phyloP scores from a whole-genome alignment of 371 early-diverging fungal species.

The Haplosporangium sp. region DNA sequence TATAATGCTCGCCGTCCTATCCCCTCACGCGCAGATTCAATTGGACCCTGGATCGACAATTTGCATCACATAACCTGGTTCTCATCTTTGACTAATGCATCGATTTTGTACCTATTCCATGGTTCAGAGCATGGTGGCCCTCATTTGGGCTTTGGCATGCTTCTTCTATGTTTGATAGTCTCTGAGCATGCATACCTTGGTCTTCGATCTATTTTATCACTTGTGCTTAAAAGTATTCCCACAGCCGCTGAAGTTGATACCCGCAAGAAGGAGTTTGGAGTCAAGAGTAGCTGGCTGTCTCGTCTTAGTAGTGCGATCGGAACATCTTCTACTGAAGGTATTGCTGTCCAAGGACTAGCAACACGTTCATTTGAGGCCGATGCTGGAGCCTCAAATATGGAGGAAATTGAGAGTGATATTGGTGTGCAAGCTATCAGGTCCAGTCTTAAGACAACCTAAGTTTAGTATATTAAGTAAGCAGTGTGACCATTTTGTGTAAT shows the following conservation, averaged over 20 bases:
- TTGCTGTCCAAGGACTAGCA: slow-evolving; percentile 6
- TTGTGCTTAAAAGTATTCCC: slow-evolving; percentile 45
- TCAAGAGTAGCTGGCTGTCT: slow-evolving; percentile 55
- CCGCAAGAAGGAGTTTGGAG: slow-evolving; percentile 48
- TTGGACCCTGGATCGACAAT: slow-evolving; percentile 88
- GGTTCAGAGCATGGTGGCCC: slow-evolving; percentile 29
- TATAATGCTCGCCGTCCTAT: slow-evolving; percentile 73
- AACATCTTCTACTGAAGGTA: slow-evolving; percentile 3
- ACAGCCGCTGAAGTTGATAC: slow-evolving; percentile 45
- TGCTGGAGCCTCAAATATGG: background rate
- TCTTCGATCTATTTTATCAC: slow-evolving; percentile 21
- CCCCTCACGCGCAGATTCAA: slow-evolving; percentile 82
- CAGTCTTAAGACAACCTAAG: slow-evolving; percentile 38
- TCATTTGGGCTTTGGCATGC: slow-evolving; percentile 37
- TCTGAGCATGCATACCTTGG: slow-evolving; percentile 51
- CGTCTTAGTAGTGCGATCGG: slow-evolving; percentile 34
- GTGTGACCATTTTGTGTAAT: background rate
- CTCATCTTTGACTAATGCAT: slow-evolving; percentile 81
- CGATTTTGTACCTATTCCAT: slow-evolving; percentile 78
- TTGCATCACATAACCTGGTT: slow-evolving; percentile 74
- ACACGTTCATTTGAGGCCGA: slow-evolving; percentile 8
- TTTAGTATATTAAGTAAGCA: too few species aligned
- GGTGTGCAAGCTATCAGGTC: slow-evolving; percentile 41
- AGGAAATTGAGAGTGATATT: slow-evolving; percentile 26
- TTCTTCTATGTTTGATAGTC: slow-evolving; percentile 32